Evolutionary conservation across 306 rosid genomes (phyloP).

Genomic region (Astragalus membranaceus): DNA sequence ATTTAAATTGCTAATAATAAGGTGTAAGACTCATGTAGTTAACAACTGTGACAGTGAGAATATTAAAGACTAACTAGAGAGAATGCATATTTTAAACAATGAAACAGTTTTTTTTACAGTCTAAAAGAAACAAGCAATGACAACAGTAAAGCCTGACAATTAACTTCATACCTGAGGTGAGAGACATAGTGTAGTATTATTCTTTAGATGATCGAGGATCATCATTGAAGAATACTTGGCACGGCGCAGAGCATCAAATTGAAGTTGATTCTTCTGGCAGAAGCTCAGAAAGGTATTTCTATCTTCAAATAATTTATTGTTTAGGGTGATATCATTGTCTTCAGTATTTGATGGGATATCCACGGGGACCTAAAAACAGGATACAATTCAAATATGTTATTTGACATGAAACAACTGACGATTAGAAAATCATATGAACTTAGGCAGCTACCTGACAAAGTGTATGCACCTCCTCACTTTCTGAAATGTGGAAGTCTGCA

Average conservation of each 20-base stretch:
- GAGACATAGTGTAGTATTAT: background rate
- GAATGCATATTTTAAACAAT: too few species aligned
- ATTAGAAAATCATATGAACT: background rate
- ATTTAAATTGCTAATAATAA: too few species aligned
- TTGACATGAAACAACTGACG: background rate
- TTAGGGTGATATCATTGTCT: conserved; percentile 35
- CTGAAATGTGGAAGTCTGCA: conserved; percentile 31
- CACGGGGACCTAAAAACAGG: conserved; percentile 27
- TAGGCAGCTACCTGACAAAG: conserved; percentile 33
- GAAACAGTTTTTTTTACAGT: too few species aligned
- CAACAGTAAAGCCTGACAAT: background rate
- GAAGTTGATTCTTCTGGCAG: conserved; percentile 41
- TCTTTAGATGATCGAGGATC: conserved; percentile 39
- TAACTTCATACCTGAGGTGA: background rate
- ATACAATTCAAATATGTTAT: background rate
- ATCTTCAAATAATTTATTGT: conserved; percentile 31
- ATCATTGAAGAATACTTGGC: conserved; percentile 67
- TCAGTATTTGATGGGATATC: conserved; percentile 34
- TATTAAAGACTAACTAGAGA: too few species aligned
- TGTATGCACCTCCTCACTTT: conserved; percentile 31
- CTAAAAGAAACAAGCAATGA: background rate
- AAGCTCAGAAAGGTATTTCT: conserved; percentile 40
- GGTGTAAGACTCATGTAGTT: background rate
- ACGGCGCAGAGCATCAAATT: conserved; percentile 54
- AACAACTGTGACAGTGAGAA: too few species aligned